These are phyloP conservation scores for Astrocystis sublimbata DNA, from an alignment of 495 filamentous ascomycete genomes.

Conservation along the genomic window DNA sequence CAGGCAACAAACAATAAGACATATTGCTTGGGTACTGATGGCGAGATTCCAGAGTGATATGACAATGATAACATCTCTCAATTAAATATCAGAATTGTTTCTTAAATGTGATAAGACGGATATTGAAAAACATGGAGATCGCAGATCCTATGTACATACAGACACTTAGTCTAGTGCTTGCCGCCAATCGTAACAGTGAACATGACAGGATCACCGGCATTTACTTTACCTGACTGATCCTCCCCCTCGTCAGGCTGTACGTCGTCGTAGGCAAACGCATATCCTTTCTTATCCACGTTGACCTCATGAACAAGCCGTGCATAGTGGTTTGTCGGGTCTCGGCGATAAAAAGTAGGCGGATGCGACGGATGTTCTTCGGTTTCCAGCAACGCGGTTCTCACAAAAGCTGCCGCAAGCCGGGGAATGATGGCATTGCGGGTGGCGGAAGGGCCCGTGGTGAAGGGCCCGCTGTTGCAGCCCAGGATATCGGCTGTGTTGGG, in stretches of 20 bases:
- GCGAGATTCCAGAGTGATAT: not conserved
- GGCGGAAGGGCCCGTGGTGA: conserved; percentile 55
- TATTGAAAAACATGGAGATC: not conserved
- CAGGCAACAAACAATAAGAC: not conserved
- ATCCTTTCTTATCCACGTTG: conserved; percentile 67
- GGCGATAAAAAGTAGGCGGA: conserved; percentile 55
- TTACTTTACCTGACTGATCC: conserved; percentile 69
- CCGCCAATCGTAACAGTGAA: conserved; percentile 72
- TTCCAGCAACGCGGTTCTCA: conserved; percentile 60
- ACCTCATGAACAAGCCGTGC: conserved; percentile 65
- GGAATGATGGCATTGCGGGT: conserved; percentile 63
- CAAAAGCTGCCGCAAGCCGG: conserved; percentile 69
- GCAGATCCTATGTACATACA: not conserved
- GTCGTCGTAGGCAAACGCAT: conserved; percentile 82
- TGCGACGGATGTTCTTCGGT: conserved; percentile 53
- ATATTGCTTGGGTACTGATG: not conserved
- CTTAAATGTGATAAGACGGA: not conserved
- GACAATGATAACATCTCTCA: no score
- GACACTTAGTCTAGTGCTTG: not conserved
- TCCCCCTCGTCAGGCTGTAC: conserved; percentile 61
- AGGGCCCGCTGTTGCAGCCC: conserved; percentile 71
- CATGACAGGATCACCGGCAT: conserved; percentile 57
- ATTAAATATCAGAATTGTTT: not conserved
- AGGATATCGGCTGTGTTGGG: conserved; percentile 69
- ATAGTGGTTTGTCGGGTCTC: conserved; percentile 70